phyloP scores from a whole-genome alignment of 2,329 filamentous ascomycete genomes.

The Fusarium multiceps region DNA sequence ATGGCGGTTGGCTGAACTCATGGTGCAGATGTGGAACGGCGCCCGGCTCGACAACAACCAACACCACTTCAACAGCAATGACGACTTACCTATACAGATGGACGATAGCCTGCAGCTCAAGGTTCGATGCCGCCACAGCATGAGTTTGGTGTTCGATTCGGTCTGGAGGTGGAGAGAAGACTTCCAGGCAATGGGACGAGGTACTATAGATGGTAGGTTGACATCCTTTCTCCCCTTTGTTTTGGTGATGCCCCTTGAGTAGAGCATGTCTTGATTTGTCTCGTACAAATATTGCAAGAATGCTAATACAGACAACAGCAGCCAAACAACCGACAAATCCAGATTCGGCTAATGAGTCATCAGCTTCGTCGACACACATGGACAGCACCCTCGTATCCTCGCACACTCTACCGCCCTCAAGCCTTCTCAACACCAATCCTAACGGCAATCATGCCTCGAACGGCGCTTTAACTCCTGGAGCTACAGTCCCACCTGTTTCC shows the following conservation, averaged over 20 bases:
- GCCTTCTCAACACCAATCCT: conserved; percentile 53
- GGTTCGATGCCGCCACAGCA: conserved; percentile 85
- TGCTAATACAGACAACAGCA: conserved; percentile 57
- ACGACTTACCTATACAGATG: conserved; percentile 62
- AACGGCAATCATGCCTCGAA: conserved; percentile 51
- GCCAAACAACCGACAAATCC: conserved; percentile 89
- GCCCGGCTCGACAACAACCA: conserved; percentile 64
- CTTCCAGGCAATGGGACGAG: conserved; percentile 76
- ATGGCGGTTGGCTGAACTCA: conserved; percentile 83
- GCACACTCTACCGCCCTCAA: conserved; percentile 55
- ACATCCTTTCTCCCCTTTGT: conserved; percentile 28
- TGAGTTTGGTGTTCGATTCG: conserved; percentile 86
- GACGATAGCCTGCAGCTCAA: conserved; percentile 82
- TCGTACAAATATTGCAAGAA: conserved; percentile 33
- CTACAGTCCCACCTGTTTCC: conserved; percentile 55
- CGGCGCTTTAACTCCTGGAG: conserved; percentile 64
- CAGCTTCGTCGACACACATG: conserved; percentile 73
- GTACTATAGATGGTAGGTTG: conserved; percentile 75
- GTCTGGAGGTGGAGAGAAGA: conserved; percentile 89
- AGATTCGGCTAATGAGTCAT: conserved; percentile 80
- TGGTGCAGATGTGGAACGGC: conserved; percentile 87
- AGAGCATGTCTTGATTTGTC: conserved; percentile 44
- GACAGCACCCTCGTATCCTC: conserved; percentile 68
- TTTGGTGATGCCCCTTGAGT: conserved; percentile 30
- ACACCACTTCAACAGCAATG: conserved; percentile 61